These are phyloP conservation scores for Chalara sp. DNA, from an alignment of 2,329 filamentous ascomycete genomes.

Conservation along the genomic window DNA sequence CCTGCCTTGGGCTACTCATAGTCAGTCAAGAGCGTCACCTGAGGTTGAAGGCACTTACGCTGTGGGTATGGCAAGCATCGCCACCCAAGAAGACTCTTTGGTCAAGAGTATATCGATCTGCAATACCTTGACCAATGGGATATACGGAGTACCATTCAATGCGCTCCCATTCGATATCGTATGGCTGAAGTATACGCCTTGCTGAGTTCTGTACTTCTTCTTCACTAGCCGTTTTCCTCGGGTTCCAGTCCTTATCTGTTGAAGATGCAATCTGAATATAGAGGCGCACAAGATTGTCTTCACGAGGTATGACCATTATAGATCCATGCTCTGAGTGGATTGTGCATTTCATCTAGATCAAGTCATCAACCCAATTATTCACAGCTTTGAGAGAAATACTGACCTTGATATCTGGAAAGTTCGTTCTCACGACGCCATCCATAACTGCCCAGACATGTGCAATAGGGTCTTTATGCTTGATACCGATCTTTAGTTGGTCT, in stretches of 20 bases:
- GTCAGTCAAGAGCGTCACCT: constrained; percentile 40
- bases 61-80: constrained; percentile 75
- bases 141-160: constrained; percentile 74
- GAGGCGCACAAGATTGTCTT: constrained; percentile 60
- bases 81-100: constrained; percentile 68
- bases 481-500: constrained; percentile 58
- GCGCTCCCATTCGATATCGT: constrained; percentile 58
- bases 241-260: constrained; percentile 53
- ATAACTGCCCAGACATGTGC: constrained; percentile 72
- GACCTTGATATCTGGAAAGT: constrained; percentile 75
- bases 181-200: constrained; percentile 59
- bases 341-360: constrained; percentile 59
- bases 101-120: constrained; percentile 60
- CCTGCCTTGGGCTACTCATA: constrained; percentile 66
- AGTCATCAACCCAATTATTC: constrained; percentile 41
- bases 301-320: constrained; percentile 73
- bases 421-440: constrained; percentile 64
- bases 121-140: constrained; percentile 68
- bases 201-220: constrained; percentile 58
- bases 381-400: constrained; percentile 36
- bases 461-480: constrained; percentile 65
- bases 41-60: constrained; percentile 38
- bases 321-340: constrained; percentile 70
- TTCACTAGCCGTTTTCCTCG: constrained; percentile 55
- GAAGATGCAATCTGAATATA: constrained; percentile 63